Conservation (phyloP, 2,329 filamentous ascomycete genomes). For the Domatiomyces globalis region DNA sequence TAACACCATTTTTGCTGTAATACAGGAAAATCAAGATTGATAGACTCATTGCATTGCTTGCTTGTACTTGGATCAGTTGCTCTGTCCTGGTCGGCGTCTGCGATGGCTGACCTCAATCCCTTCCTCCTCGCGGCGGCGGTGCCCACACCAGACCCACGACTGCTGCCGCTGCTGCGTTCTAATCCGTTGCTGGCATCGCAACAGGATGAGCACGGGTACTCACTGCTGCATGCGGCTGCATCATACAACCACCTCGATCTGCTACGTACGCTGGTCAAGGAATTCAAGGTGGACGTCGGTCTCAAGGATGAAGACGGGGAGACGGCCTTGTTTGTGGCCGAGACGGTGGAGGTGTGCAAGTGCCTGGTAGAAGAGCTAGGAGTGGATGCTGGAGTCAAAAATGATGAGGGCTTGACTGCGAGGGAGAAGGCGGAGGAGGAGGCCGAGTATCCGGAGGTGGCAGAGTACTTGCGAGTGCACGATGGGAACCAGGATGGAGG, state of each 20-base stretch:
- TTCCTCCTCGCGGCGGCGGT: slow-evolving; percentile 74
- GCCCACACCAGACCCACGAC: slow-evolving; percentile 38
- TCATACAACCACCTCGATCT: slow-evolving; percentile 83
- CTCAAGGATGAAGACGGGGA: slow-evolving; percentile 82
- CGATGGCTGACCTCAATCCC: slow-evolving; percentile 35
- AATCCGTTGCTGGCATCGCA: slow-evolving; percentile 61
- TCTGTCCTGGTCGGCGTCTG: neutral
- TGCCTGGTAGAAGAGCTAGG: slow-evolving; percentile 71
- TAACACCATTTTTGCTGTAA: too few relatives aligned
- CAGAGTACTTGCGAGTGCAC: slow-evolving; percentile 48
- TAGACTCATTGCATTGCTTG: too few relatives aligned
- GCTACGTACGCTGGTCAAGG: slow-evolving; percentile 57
- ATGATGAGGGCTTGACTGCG: slow-evolving; percentile 65
- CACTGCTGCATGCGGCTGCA: slow-evolving; percentile 77
- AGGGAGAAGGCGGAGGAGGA: slow-evolving; percentile 67
- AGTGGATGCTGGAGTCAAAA: slow-evolving; percentile 50
- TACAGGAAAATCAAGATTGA: too few relatives aligned
- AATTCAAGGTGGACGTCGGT: slow-evolving; percentile 66
- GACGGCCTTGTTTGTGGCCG: slow-evolving; percentile 86
- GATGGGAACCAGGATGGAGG: slow-evolving; percentile 19
- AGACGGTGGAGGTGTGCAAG: slow-evolving; percentile 63
- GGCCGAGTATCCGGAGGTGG: slow-evolving; percentile 62
- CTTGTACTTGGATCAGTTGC: too few relatives aligned
- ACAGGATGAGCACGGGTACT: slow-evolving; percentile 89
- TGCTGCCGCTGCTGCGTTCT: slow-evolving; percentile 60